Percentiles rank a stretch among this genome's conserved stretches.
phyloP scores from a whole-genome alignment of 345 rosid species.

The Gossypium sturtianum region DNA sequence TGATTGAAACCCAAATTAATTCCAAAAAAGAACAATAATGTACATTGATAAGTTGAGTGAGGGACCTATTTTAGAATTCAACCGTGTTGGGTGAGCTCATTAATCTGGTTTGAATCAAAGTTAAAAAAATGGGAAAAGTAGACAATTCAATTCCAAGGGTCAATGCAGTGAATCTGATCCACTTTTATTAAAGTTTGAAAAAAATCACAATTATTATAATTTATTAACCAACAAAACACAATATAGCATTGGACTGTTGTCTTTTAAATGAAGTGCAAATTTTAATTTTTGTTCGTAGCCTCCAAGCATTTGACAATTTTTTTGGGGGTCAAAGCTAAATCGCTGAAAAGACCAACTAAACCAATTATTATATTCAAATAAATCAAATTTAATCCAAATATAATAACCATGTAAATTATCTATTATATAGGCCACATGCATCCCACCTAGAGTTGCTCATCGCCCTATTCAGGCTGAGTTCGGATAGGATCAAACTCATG shows the following conservation, averaged over 20 bases:
- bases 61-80: not conserved
- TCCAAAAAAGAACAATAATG: too few species aligned
- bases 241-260: too few species aligned
- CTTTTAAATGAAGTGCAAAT: too few species aligned
- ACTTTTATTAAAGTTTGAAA: not conserved
- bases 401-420: not conserved
- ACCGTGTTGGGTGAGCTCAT: not conserved
- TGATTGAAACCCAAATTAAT: too few species aligned
- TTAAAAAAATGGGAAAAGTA: not conserved
- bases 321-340: not conserved
- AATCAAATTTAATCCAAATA: not conserved
- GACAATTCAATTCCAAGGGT: not conserved
- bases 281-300: not conserved
- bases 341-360: not conserved
- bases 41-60: not conserved
- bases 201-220: not conserved
- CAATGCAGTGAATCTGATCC: not conserved
- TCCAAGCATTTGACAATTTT: not conserved
- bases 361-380: not conserved
- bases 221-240: not conserved
- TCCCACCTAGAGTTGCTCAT: too few species aligned
- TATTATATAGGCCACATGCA: not conserved
- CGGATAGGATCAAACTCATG: accelerated
- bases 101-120: not conserved
- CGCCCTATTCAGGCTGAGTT: accelerated